phyloP scores from a whole-genome alignment of 2,329 filamentous ascomycete species.

The Ophiognomonia clavigignenti-juglandacearum region DNA sequence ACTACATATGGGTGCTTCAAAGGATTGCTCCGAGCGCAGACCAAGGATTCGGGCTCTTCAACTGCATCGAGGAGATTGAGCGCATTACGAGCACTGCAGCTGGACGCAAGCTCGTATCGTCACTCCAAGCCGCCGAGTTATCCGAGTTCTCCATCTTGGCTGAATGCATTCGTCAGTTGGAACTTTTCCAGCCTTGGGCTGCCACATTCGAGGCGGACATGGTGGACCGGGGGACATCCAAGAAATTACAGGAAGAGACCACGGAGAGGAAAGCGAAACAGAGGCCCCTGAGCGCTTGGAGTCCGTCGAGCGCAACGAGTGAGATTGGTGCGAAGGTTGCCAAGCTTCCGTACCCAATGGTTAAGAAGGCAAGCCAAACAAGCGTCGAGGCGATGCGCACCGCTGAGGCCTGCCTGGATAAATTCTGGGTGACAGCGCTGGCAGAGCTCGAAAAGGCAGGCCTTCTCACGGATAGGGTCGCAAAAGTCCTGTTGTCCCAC shows the following conservation, averaged over 20 bases:
- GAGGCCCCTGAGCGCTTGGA: accelerated
- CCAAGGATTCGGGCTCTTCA: not conserved
- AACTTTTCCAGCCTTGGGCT: not conserved
- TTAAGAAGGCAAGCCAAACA: not conserved
- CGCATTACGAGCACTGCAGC: not conserved
- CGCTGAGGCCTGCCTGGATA: not conserved
- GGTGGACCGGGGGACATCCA: not conserved
- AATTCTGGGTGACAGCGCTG: not conserved
- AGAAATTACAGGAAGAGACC: not conserved
- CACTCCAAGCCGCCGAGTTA: not conserved
- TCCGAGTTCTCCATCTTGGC: not conserved
- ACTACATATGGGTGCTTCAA: not conserved
- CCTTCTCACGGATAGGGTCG: not conserved
- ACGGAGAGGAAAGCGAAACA: not conserved
- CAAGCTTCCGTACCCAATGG: not conserved
- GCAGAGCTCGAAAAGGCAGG: not conserved
- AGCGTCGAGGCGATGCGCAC: not conserved
- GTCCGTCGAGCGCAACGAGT: not conserved
- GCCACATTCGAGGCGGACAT: not conserved
- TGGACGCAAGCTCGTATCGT: not conserved
- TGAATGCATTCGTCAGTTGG: not conserved
- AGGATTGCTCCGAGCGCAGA: not conserved
- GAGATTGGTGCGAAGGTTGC: not conserved
- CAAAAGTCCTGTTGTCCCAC: not conserved
- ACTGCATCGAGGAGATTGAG: not conserved